These are phyloP conservation scores for Dictyostelium intermedium DNA, from an alignment of 78 protist species.

Conservation along the genomic window DNA sequence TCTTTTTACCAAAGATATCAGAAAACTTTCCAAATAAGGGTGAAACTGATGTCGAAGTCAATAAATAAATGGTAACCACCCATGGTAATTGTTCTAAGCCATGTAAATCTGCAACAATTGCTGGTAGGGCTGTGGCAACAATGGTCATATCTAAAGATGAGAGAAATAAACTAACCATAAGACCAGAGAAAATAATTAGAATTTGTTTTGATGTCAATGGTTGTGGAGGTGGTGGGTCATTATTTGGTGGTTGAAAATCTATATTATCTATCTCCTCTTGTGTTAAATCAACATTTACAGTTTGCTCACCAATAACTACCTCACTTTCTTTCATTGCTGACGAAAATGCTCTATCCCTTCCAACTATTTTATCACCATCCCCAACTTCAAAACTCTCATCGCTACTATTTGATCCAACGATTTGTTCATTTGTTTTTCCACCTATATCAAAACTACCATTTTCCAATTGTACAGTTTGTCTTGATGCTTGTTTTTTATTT, in stretches of 20 bases:
- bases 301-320: background rate
- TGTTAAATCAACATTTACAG: background rate
- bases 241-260: background rate
- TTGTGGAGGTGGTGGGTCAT: background rate
- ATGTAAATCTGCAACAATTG: conserved; percentile 53
- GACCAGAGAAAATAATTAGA: conserved; percentile 54
- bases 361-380: background rate
- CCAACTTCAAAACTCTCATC: background rate
- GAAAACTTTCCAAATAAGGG: conserved; percentile 76
- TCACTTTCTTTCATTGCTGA: background rate
- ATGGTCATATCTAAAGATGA: conserved; percentile 76
- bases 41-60: conserved; percentile 48
- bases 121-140: conserved; percentile 79
- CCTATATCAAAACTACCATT: background rate
- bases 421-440: background rate
- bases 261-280: background rate
- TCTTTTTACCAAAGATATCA: conserved; percentile 67
- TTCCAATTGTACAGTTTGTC: background rate
- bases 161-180: conserved; percentile 68
- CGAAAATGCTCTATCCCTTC: background rate
- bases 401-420: background rate
- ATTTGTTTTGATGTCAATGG: conserved; percentile 9
- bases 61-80: conserved; percentile 73
- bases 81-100: conserved; percentile 64
- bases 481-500: background rate